Percentiles rank a stretch among this genome's conserved stretches.
phyloP scores from a whole-genome alignment of 2,329 filamentous ascomycete species.

The Penicillium sp. region DNA sequence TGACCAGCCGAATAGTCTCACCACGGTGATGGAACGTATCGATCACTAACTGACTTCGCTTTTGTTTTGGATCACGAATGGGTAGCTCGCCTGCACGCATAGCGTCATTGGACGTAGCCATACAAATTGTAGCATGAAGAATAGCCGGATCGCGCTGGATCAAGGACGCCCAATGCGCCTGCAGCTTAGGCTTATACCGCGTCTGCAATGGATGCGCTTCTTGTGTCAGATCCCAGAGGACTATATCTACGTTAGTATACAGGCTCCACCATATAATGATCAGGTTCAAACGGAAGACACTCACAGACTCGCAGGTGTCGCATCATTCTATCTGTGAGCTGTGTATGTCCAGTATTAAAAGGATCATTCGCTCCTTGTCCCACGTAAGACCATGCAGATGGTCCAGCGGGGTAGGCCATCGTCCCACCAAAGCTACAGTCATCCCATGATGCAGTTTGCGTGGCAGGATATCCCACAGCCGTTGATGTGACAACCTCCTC shows the following conservation, averaged over 20 bases:
- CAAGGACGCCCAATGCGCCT: slow-evolving; percentile 36
- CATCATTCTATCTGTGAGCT: slow-evolving; percentile 37
- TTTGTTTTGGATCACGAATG: slow-evolving; percentile 32
- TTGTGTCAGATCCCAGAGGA: slow-evolving; percentile 37
- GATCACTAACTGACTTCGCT: slow-evolving; percentile 32
- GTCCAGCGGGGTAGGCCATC: slow-evolving; percentile 9
- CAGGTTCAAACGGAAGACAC: slow-evolving; percentile 6
- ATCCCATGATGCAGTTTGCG: slow-evolving; percentile 11
- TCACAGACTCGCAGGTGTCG: slow-evolving; percentile 38
- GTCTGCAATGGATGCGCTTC: slow-evolving; percentile 36
- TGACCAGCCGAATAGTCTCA: slow-evolving; percentile 40
- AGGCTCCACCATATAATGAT: neutral
- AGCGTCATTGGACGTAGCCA: slow-evolving; percentile 37
- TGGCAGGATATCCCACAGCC: slow-evolving; percentile 6
- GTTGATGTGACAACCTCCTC: slow-evolving; percentile 10
- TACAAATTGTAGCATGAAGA: slow-evolving; percentile 39
- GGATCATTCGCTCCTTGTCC: slow-evolving; percentile 36
- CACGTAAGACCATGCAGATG: slow-evolving; percentile 27
- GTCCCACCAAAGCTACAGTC: slow-evolving; percentile 13
- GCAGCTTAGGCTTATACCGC: slow-evolving; percentile 33
- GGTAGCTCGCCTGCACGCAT: slow-evolving; percentile 34
- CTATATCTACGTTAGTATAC: slow-evolving; percentile 20
- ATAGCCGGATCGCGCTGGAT: slow-evolving; percentile 37
- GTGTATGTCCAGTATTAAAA: slow-evolving; percentile 36
- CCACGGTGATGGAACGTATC: slow-evolving; percentile 40